Conservation (phyloP, 2,329 filamentous ascomycete genomes). For the Rhinocladiella mackenziei region DNA sequence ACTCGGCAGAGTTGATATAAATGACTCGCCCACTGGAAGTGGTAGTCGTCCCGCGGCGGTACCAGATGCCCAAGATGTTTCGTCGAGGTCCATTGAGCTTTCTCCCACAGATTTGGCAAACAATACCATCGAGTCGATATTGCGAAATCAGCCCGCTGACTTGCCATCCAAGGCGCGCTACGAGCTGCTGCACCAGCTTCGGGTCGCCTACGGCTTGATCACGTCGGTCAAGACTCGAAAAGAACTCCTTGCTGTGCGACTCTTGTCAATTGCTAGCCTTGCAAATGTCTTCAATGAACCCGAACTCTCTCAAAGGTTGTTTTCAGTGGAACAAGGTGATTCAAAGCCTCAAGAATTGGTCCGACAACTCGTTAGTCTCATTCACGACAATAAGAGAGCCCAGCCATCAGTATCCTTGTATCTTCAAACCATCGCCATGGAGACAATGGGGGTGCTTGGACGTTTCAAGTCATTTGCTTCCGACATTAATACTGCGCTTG, state of each 20-base stretch:
- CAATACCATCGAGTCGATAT: slow-evolving; percentile 35
- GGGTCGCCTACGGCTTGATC: slow-evolving; percentile 75
- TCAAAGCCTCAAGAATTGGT: slow-evolving; percentile 83
- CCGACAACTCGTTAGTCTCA: slow-evolving; percentile 86
- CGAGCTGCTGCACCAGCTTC: slow-evolving; percentile 77
- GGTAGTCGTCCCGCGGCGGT: slow-evolving; percentile 46
- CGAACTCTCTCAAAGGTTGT: slow-evolving; percentile 78
- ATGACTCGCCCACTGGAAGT: slow-evolving; percentile 38
- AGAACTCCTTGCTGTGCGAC: slow-evolving; percentile 71
- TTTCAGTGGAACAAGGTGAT: slow-evolving; percentile 84
- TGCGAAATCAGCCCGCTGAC: slow-evolving; percentile 50
- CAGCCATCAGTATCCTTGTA: slow-evolving; percentile 65
- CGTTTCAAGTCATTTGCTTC: slow-evolving; percentile 70
- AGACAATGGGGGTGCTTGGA: slow-evolving; percentile 78
- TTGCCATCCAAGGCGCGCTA: slow-evolving; percentile 72
- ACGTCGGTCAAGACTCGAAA: slow-evolving; percentile 64
- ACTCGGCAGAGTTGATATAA: slow-evolving; percentile 44
- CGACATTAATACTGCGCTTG: slow-evolving; percentile 86
- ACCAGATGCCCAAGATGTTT: slow-evolving; percentile 2
- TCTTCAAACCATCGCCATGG: slow-evolving; percentile 77
- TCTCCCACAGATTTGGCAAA: slow-evolving; percentile 17
- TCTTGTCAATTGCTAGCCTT: slow-evolving; percentile 84
- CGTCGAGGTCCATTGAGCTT: slow-evolving; percentile 18
- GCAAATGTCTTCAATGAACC: slow-evolving; percentile 82
- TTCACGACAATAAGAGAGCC: slow-evolving; percentile 73